Percentiles rank a stretch among this genome's conserved stretches.
Conservation (phyloP, 352 stramenopile genomes). For the Phytophthora fragariaefolia region DNA sequence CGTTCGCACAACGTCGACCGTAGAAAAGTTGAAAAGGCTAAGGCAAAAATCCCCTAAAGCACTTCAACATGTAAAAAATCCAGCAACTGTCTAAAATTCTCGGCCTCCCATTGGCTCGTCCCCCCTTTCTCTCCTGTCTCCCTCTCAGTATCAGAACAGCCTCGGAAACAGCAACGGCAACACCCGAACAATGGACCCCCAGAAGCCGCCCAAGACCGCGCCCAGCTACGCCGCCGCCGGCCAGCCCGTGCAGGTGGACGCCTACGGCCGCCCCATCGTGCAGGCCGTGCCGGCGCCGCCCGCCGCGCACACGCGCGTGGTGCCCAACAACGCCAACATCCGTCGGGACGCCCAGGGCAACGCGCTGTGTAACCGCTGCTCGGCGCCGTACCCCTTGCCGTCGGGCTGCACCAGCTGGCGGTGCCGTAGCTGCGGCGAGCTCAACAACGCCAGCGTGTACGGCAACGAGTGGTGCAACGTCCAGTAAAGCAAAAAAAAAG, state of each 20-base stretch:
- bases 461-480: slow-evolving; percentile 79
- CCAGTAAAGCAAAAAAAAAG: too few species aligned
- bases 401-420: slow-evolving; percentile 75
- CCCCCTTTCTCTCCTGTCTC: slow-evolving; percentile 3
- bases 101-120: slow-evolving; percentile 15
- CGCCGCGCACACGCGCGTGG: slow-evolving; percentile 33
- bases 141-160: slow-evolving; percentile 17
- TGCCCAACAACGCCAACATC: slow-evolving; percentile 77
- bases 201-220: slow-evolving; percentile 35
- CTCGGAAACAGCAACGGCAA: neutral
- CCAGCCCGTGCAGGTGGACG: slow-evolving; percentile 50
- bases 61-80: too few species aligned
- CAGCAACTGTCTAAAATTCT: neutral
- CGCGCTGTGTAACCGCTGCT: slow-evolving; percentile 79
- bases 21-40: too few species aligned
- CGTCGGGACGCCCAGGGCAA: slow-evolving; percentile 70
- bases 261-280: slow-evolving; percentile 58
- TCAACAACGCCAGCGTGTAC: slow-evolving; percentile 84
- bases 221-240: slow-evolving; percentile 32
- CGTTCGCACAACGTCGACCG: too few species aligned
- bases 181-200: slow-evolving; percentile 32
- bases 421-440: slow-evolving; percentile 71
- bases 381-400: slow-evolving; percentile 70
- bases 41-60: neutral
- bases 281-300: slow-evolving; percentile 40